These are phyloP conservation scores for Penicillium sp. DNA, from an alignment of 2,329 filamentous ascomycete genomes.

Conservation along the genomic window DNA sequence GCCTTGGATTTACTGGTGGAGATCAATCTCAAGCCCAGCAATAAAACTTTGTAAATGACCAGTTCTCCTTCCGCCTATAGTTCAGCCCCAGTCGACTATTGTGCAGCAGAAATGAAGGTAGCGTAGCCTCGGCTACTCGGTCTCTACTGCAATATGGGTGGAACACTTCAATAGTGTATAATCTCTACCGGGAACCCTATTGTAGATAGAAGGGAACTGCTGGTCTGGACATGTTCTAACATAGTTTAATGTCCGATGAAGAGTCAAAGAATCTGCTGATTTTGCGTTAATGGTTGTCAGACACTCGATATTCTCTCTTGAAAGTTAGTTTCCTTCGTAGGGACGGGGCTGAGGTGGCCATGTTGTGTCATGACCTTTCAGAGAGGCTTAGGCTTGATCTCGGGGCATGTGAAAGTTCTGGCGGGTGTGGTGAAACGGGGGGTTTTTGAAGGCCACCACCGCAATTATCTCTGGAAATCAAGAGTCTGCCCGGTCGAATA, in stretches of 20 bases:
- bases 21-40: neutral
- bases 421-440: neutral
- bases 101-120: neutral
- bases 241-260: neutral
- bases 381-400: neutral
- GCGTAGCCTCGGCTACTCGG: constrained; percentile 7
- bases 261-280: neutral
- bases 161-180: neutral
- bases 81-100: neutral
- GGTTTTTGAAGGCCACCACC: neutral
- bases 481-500: neutral
- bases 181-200: constrained; percentile 1
- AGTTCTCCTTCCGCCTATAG: neutral
- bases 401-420: constrained; percentile 11
- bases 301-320: too few species aligned
- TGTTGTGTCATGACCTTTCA: neutral
- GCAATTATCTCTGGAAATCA: neutral
- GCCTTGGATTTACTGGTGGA: neutral
- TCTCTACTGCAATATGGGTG: neutral
- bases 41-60: too few species aligned
- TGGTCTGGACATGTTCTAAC: neutral
- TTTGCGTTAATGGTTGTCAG: neutral
- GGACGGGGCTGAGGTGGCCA: neutral
- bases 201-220: neutral
- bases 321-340: neutral